Base-by-base conservation (phyloP, 1,139 yeast genomes). In the Blastobotrys niveus region DNA sequence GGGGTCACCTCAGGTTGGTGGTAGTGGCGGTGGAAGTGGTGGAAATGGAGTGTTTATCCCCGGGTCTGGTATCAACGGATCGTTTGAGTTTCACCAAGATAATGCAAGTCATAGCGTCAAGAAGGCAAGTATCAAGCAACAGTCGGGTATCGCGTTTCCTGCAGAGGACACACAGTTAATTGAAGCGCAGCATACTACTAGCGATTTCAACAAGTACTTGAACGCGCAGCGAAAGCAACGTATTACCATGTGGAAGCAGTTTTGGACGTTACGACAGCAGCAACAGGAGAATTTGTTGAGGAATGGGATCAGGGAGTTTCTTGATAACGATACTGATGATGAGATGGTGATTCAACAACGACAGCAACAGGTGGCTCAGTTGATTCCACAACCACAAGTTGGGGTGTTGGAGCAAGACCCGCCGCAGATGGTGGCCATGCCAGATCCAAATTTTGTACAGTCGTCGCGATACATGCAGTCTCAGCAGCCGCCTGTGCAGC, bases 131-230 rank as follows among this genome's bases (percentile, higher is more conserved):
- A 12, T 24, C 12, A 8, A 24, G 27, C 27, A 12, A 8, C 27
- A 12, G 27, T 24, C 10, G 27, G 8, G 27, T 8, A 27, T 24
- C 30, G 22, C 42, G 31, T n/a, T n/a, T n/a, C n/a, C n/a, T n/a
- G n/a, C n/a, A n/a, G n/a, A n/a, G n/a, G n/a, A n/a, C n/a, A n/a
- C n/a, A n/a, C n/a, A n/a, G n/a, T n/a, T 51, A 18, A 48, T 55
- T 5, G 63, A 59, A 26, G 54, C 58, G 9, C 61, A 61, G 41
- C 56, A 57, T 15, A 48, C 59, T 10, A 65, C 59, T 12, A 40
- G 56, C 12, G 59, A 62, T 48, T 66, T 62, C 52, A 57, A 61
- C 44, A 47, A 54, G 42, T 61, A 54, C 40, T 43, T 66, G 17
- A 57, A 55, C 32, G 39, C 39, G 24, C 58, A 57, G 46, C 58